phyloP scores from a whole-genome alignment of 1,284 basidiomycete genomes.

The Wallemia mellicola region DNA sequence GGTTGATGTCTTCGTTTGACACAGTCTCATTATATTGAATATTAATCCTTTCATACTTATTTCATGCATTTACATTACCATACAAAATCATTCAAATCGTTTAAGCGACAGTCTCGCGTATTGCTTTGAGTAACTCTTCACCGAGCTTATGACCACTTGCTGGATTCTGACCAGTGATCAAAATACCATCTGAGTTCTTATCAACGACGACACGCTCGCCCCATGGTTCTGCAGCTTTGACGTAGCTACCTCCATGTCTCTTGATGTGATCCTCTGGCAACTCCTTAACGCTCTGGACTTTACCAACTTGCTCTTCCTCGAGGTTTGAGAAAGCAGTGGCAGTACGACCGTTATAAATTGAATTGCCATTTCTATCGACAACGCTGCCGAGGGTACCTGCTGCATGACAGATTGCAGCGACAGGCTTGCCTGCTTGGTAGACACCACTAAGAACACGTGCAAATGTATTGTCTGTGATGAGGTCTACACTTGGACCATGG shows the following conservation, averaged over 20 bases:
- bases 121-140: conserved; percentile 20
- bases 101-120: neutral
- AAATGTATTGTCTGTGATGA: conserved; percentile 28
- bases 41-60: neutral
- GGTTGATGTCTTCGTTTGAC: neutral
- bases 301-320: conserved; percentile 28
- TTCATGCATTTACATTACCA: neutral
- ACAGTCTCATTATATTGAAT: neutral
- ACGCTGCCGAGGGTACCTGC: conserved; percentile 29
- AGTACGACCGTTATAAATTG: conserved; percentile 30
- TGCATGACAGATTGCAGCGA: conserved; percentile 43
- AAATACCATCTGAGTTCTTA: conserved; percentile 15
- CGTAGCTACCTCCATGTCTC: conserved; percentile 31
- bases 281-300: conserved; percentile 27
- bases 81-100: neutral
- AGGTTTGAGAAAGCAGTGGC: conserved; percentile 38
- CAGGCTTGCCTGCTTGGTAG: conserved; percentile 28
- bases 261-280: conserved; percentile 31
- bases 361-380: conserved; percentile 25
- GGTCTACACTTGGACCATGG: conserved; percentile 38
- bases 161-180: conserved; percentile 27
- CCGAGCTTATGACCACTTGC: conserved; percentile 20
- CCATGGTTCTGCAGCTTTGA: conserved; percentile 27
- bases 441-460: conserved; percentile 24
- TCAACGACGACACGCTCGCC: conserved; percentile 21